A percentile compares a stretch with the other conserved stretches of the same genome.
Evolutionary conservation across 176 grass and related monocot genomes (phyloP).

Genomic region (Carex pumila): DNA sequence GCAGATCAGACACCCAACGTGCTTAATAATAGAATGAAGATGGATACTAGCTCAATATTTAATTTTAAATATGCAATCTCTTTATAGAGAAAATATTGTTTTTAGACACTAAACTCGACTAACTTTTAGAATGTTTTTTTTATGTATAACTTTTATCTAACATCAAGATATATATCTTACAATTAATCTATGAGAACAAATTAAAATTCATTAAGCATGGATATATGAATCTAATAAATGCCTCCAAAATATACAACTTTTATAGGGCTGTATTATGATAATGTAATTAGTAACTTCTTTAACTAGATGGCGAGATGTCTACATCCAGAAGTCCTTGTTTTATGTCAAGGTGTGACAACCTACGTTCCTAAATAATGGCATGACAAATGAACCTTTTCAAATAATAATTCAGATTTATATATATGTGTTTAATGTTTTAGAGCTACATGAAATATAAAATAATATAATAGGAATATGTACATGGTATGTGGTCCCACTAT

Average conservation of each 20-base stretch:
- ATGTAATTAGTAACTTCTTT: background rate
- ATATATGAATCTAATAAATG: background rate
- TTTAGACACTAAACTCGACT: too few species aligned
- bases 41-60: too few species aligned
- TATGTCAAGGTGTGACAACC: constrained; percentile 1
- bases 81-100: too few species aligned
- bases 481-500: background rate
- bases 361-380: background rate
- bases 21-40: too few species aligned
- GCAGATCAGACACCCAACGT: too few species aligned
- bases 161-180: too few species aligned
- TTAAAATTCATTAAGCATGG: too few species aligned
- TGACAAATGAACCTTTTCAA: background rate
- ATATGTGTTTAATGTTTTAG: background rate
- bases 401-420: background rate
- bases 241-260: background rate
- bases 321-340: background rate
- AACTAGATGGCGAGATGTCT: background rate
- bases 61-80: too few species aligned
- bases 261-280: background rate
- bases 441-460: background rate
- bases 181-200: too few species aligned
- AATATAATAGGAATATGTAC: background rate
- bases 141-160: too few species aligned
- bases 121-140: too few species aligned